Conservation (phyloP, 2,329 filamentous ascomycete species). For the Ceratocystis colombiana region DNA sequence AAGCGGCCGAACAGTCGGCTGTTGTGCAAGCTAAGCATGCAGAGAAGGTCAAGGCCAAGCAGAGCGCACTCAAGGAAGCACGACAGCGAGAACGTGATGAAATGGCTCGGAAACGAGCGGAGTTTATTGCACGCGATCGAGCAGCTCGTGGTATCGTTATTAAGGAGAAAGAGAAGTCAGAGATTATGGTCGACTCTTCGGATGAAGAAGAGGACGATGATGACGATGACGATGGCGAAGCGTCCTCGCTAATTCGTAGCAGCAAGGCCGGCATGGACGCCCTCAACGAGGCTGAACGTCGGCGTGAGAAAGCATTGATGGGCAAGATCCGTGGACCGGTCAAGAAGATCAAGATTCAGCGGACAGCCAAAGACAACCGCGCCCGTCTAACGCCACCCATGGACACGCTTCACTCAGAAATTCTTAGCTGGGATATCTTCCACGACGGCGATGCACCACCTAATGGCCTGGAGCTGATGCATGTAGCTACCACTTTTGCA, state of each 20-base stretch:
- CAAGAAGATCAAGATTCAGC: conserved; percentile 69
- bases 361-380: conserved; percentile 86
- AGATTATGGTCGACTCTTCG: conserved; percentile 81
- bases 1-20: conserved; percentile 23
- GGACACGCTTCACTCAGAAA: conserved; percentile 69
- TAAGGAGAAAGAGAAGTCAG: conserved; percentile 33
- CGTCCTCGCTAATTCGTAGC: conserved; percentile 41
- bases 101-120: conserved; percentile 60
- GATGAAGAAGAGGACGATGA: conserved; percentile 56
- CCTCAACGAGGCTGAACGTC: conserved; percentile 40
- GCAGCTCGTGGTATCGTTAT: conserved; percentile 33
- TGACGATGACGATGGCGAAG: conserved; percentile 46
- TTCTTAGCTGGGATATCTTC: conserved; percentile 93
- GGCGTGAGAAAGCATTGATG: conserved; percentile 41
- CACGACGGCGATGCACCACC: conserved; percentile 80
- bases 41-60: conserved; percentile 28
- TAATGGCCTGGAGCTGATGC: conserved; percentile 58
- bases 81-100: conserved; percentile 67
- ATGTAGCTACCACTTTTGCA: conserved; percentile 67
- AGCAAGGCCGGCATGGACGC: conserved; percentile 41
- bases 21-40: conserved; percentile 28
- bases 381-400: conserved; percentile 85
- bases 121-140: conserved; percentile 59
- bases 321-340: conserved; percentile 59
- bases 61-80: conserved; percentile 51